These are phyloP conservation scores for Neolentinus lepideus DNA, from an alignment of 1,284 basidiomycete genomes.

Conservation along the genomic window DNA sequence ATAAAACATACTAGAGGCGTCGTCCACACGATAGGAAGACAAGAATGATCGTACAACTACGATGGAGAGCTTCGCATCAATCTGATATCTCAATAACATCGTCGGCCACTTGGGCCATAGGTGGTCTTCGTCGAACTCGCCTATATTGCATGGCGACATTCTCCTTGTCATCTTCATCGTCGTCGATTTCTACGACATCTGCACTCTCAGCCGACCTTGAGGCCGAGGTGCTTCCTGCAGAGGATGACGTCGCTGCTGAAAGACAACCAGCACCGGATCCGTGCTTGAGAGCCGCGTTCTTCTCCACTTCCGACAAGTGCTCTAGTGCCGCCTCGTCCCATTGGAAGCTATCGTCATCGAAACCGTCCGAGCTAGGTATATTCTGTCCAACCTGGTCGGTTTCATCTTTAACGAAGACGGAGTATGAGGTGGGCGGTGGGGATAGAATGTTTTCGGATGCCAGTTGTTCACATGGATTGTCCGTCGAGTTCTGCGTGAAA, in stretches of 20 bases:
- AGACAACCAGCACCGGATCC: background rate
- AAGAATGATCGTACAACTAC: too few species aligned
- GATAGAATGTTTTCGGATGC: background rate
- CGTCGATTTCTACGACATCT: background rate
- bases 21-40: too few species aligned
- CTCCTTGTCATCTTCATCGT: constrained; percentile 1
- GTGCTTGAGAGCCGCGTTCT: background rate
- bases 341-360: constrained; percentile 1
- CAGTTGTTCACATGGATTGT: background rate
- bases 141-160: background rate
- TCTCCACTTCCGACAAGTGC: background rate
- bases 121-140: background rate
- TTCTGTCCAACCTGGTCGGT: background rate
- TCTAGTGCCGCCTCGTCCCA: background rate
- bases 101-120: background rate
- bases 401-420: background rate
- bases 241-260: background rate
- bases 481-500: background rate
- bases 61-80: background rate
- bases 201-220: background rate
- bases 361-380: background rate
- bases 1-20: too few species aligned
- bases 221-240: background rate
- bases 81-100: constrained; percentile 1
- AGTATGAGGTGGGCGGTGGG: background rate